Conservation (phyloP, 257 asterid genomes). For the Coffea canephora region DNA sequence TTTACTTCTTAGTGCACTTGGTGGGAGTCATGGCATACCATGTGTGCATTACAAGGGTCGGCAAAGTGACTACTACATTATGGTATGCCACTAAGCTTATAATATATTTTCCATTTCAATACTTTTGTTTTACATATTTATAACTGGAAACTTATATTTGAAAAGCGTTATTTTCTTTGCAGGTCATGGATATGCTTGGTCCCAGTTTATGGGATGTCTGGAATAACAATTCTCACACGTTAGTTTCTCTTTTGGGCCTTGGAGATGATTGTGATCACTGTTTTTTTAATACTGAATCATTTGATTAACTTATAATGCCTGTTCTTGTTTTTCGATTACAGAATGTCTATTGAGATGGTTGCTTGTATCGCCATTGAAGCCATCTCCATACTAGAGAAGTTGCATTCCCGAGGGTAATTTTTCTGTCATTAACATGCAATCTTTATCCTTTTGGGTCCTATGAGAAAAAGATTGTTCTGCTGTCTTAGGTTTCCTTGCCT, state of each 20-base stretch:
- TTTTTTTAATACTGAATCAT: not conserved
- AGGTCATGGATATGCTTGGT: conserved; percentile 82
- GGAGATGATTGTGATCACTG: not conserved
- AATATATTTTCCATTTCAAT: not conserved
- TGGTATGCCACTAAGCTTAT: conserved; percentile 44
- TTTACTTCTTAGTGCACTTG: conserved; percentile 48
- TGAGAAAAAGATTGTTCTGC: not conserved
- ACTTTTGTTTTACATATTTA: no score
- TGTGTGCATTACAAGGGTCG: conserved; percentile 82
- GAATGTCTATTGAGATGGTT: conserved; percentile 90
- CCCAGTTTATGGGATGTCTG: conserved; percentile 96
- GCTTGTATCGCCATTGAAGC: conserved; percentile 95
- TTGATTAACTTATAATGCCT: not conserved
- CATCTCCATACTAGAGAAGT: conserved; percentile 74
- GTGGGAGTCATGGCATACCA: conserved; percentile 90
- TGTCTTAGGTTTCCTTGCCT: not conserved
- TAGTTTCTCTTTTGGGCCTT: conserved; percentile 14
- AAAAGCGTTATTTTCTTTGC: conserved; percentile 22
- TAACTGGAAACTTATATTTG: not conserved
- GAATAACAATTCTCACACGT: conserved; percentile 69
- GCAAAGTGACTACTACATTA: conserved; percentile 69
- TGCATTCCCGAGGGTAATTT: conserved; percentile 78
- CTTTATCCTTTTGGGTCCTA: not conserved
- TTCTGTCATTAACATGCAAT: not conserved
- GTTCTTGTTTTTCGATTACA: conserved; percentile 15